phyloP scores from a whole-genome alignment of 768 basidiomycete genomes.

The Candolleomyces efflorescens region DNA sequence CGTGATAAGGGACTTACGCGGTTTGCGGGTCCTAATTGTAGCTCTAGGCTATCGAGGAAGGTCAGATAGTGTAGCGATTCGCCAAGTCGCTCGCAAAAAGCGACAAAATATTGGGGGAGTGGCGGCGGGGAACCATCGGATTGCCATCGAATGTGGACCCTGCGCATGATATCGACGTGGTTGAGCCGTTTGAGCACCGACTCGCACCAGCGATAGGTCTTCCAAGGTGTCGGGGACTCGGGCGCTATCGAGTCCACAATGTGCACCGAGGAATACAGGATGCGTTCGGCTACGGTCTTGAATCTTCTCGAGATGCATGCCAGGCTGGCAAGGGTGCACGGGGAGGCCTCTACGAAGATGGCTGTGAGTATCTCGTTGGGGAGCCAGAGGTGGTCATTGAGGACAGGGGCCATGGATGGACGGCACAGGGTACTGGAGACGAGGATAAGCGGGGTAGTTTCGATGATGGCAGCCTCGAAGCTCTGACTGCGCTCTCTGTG shows the following conservation, averaged over 20 bases:
- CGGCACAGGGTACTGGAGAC: neutral
- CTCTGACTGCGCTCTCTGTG: conserved; percentile 6
- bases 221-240: conserved; percentile 34
- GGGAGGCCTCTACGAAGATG: conserved; percentile 40
- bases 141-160: conserved; percentile 54
- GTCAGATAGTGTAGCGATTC: conserved; percentile 30
- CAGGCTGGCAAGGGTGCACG: conserved; percentile 33
- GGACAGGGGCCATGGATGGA: neutral
- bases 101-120: conserved; percentile 27
- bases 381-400: conserved; percentile 24
- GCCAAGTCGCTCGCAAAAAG: conserved; percentile 37
- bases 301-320: conserved; percentile 43
- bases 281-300: conserved; percentile 52
- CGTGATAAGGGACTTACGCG: conserved; percentile 15
- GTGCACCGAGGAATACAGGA: conserved; percentile 50
- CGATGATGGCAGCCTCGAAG: neutral
- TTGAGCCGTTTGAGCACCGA: conserved; percentile 44
- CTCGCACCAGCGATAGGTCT: conserved; percentile 48
- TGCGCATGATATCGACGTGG: conserved; percentile 41
- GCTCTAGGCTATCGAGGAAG: conserved; percentile 51
- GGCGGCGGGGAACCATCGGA: conserved; percentile 28
- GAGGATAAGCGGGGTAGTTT: conserved; percentile 6
- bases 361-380: conserved; percentile 55
- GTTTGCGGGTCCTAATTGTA: conserved; percentile 47
- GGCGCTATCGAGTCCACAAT: conserved; percentile 45